These are phyloP conservation scores for Globisporangium perplexum DNA, from an alignment of 352 stramenopile species.

Conservation along the genomic window DNA sequence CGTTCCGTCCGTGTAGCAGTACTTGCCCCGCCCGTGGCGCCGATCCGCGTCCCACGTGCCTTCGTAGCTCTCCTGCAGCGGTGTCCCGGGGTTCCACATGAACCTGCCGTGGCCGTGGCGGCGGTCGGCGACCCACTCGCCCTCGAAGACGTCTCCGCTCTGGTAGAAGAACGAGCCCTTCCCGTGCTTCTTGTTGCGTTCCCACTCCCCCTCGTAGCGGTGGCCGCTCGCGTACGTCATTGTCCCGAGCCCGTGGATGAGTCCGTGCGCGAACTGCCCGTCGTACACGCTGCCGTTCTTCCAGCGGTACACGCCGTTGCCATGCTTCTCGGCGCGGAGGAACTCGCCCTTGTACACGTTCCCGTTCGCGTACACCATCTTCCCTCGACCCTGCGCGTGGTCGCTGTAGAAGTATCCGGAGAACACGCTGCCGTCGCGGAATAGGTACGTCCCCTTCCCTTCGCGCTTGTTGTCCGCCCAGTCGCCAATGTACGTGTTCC, in stretches of 20 bases:
- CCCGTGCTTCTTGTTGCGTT: conserved; percentile 70
- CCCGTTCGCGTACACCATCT: conserved; percentile 81
- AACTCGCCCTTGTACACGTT: conserved; percentile 77
- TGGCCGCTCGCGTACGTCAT: conserved; percentile 64
- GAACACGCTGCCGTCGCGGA: conserved; percentile 52
- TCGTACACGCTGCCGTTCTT: conserved; percentile 74
- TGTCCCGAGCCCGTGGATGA: conserved; percentile 54
- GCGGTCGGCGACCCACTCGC: conserved; percentile 57
- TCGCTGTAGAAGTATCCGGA: conserved; percentile 49
- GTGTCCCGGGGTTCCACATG: conserved; percentile 46
- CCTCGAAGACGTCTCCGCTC: conserved; percentile 81
- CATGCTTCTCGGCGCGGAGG: conserved; percentile 59
- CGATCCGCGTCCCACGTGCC: conserved; percentile 60
- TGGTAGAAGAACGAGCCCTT: conserved; percentile 70
- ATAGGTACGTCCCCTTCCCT: conserved; percentile 62
- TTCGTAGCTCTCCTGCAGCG: conserved; percentile 73
- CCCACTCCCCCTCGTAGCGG: conserved; percentile 58
- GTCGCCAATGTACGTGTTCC: conserved; percentile 62
- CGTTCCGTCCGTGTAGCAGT: conserved; percentile 56
- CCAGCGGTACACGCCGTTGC: conserved; percentile 55
- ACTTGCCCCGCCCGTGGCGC: conserved; percentile 54
- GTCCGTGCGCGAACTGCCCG: conserved; percentile 59
- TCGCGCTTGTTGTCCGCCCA: conserved; percentile 68
- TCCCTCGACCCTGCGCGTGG: conserved; percentile 69
- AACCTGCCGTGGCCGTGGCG: conserved; percentile 54